Evolutionary conservation across 768 basidiomycete genomes (phyloP), one percentile per base, ranked within the genome.

Genomic region (Suillus alpinus): DNA sequence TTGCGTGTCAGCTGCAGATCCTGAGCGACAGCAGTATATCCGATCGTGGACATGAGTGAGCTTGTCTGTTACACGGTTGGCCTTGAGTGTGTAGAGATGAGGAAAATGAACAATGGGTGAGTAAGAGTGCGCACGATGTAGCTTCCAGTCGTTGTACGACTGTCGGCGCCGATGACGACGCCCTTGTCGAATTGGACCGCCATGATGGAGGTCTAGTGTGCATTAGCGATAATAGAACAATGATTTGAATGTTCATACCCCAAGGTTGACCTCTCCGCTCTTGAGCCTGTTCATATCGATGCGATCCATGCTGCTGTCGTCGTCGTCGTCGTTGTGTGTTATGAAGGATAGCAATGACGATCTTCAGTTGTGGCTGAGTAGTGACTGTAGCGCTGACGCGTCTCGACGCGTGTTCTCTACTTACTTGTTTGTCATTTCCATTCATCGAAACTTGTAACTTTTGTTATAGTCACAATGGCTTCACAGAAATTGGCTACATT

Each of bases 21-120:
- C 97, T 46, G 94, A 97, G 62, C 97, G 91, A 84, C 97, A 99
- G 74, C 97, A 99, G 76, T 98, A 99, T 75, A 98, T 92, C 66
- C 94, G 93, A 77, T 99, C 97, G 75, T 98, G 95, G 66, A 99
- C 83, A 72, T 92, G 86, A 2, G 95, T 97, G 62, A 98, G 84
- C 78, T 99, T 99, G 83, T 99, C 96, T 46, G 96, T 99, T 20
- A 98, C 96, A 75, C 96, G 89, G 75, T 98, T 98, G 29, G 95
- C 94, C 94, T 96, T 63, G 40, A 56, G 36, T 41, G 36, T 59
- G 37, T 6, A 61, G 47, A 56, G 7, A 39, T 60, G n/a, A 62
- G 59, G 41, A 51, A 51, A 44, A 50, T 20, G 12, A 31, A 57
- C 16, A 58, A 43, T 6, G 36, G 14, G 7, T n/a, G 43, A 40